Percentiles rank a stretch among this genome's conserved stretches.
Conservation (phyloP, 1,284 basidiomycete genomes). For the Tausonia pullulans region DNA sequence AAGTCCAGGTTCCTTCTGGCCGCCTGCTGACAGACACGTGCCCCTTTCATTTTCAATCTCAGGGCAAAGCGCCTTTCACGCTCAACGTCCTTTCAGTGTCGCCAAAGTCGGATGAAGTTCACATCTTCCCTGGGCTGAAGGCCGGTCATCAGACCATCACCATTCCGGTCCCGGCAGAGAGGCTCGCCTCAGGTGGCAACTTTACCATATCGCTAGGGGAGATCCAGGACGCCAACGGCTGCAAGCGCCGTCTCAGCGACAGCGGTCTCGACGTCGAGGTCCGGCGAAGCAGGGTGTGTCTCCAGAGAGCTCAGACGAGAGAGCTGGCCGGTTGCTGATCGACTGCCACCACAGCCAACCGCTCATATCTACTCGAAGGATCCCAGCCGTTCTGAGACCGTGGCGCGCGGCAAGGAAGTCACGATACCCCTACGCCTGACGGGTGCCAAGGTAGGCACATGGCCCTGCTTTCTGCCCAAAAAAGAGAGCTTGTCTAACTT, state of each 20-base stretch:
- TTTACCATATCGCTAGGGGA: constrained; percentile 1
- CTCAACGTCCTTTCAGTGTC: constrained; percentile 7
- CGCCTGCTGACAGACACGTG: not conserved
- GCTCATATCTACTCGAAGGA: constrained; percentile 7
- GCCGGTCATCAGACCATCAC: not conserved
- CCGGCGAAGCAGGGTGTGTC: too few species aligned
- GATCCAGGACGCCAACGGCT: constrained; percentile 12
- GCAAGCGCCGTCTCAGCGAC: constrained; percentile 1
- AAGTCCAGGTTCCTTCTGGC: not conserved
- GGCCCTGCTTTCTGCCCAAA: not conserved
- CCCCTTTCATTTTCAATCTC: not conserved
- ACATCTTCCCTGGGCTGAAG: not conserved
- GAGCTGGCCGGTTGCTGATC: too few species aligned
- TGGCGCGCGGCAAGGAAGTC: constrained; percentile 4
- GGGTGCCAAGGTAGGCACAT: constrained; percentile 3
- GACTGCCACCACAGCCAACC: not conserved
- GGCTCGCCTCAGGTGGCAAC: not conserved
- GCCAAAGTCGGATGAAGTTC: not conserved
- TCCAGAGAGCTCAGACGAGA: too few species aligned
- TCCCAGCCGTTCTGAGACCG: not conserved
- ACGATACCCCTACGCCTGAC: constrained; percentile 10
- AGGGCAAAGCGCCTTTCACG: constrained; percentile 10
- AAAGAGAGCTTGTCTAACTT: too few species aligned
- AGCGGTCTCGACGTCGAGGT: constrained; percentile 8
- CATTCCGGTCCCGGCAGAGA: not conserved